Percentiles rank a stretch among this genome's conserved stretches.
phyloP scores from a whole-genome alignment of 2,329 filamentous ascomycete genomes.

The Monosporascus sp. region DNA sequence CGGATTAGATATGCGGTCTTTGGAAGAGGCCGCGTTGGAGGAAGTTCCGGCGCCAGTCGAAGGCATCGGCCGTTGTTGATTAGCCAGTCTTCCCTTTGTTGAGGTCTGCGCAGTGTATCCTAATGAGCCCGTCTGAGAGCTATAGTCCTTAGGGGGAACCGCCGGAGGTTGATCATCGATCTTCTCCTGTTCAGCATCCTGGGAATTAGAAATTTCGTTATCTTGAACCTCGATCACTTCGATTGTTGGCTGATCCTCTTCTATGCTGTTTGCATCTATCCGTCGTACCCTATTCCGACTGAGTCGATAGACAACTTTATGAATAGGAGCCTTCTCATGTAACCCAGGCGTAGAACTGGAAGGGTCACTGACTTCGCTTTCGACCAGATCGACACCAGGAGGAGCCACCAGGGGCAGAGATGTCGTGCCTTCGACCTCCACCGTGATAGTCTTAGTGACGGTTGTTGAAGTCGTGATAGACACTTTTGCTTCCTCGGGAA shows the following conservation, averaged over 20 bases:
- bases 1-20: slow-evolving; percentile 14
- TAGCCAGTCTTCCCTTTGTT: slow-evolving; percentile 5
- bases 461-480: slow-evolving; percentile 54
- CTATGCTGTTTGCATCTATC: slow-evolving; percentile 30
- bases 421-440: slow-evolving; percentile 52
- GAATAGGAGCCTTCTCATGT: slow-evolving; percentile 29
- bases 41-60: slow-evolving; percentile 6
- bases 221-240: slow-evolving; percentile 20
- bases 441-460: slow-evolving; percentile 58
- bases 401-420: slow-evolving; percentile 48
- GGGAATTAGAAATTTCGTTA: background rate
- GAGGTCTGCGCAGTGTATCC: background rate
- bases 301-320: slow-evolving; percentile 55
- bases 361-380: slow-evolving; percentile 31
- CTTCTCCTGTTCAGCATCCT: background rate
- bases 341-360: slow-evolving; percentile 12
- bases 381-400: slow-evolving; percentile 53
- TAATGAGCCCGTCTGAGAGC: slow-evolving; percentile 13
- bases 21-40: slow-evolving; percentile 11
- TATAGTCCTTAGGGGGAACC: slow-evolving; percentile 19
- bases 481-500: slow-evolving; percentile 51
- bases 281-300: slow-evolving; percentile 45
- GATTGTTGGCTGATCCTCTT: slow-evolving; percentile 16
- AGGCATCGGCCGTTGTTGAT: slow-evolving; percentile 9
- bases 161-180: slow-evolving; percentile 13